Evolutionary conservation across 257 asterid genomes (phyloP).

Genomic region (Sherardia arvensis): DNA sequence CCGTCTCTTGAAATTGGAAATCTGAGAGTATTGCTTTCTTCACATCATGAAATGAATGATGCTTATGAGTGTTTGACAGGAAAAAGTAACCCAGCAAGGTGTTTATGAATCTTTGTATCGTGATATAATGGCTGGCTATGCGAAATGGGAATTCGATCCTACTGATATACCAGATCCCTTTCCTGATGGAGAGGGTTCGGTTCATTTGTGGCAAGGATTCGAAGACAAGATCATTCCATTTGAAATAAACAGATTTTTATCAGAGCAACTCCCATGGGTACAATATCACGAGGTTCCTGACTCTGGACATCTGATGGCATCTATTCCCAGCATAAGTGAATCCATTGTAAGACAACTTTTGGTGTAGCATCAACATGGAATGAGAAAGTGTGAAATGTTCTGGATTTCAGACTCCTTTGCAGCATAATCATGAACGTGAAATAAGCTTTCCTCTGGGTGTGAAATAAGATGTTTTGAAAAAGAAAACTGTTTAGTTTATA

Average conservation of each 20-base stretch:
- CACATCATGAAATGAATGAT: neutral
- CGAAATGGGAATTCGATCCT: slow-evolving; percentile 61
- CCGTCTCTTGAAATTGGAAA: neutral
- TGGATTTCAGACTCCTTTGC: neutral
- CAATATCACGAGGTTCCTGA: slow-evolving; percentile 64
- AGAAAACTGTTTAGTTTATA: too few species aligned
- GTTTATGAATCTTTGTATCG: slow-evolving; percentile 48
- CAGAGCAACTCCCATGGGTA: slow-evolving; percentile 60
- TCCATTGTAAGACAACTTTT: slow-evolving; percentile 43
- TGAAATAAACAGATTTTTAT: slow-evolving; percentile 35
- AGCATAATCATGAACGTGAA: too few species aligned
- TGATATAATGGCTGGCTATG: slow-evolving; percentile 37
- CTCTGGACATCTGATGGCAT: slow-evolving; percentile 48
- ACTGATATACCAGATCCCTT: slow-evolving; percentile 49
- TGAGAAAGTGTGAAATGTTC: neutral
- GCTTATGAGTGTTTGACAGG: slow-evolving; percentile 27
- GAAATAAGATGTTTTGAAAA: neutral
- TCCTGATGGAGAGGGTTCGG: slow-evolving; percentile 50
- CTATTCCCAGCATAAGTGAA: slow-evolving; percentile 40
- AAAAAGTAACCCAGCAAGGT: slow-evolving; percentile 56
- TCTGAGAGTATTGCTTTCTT: neutral
- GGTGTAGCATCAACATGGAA: neutral
- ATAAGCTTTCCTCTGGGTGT: too few species aligned
- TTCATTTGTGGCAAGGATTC: slow-evolving; percentile 72
- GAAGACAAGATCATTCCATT: slow-evolving; percentile 47